phyloP scores from a whole-genome alignment of 139 green algal species.

The Chlamydomonas sp. region DNA sequence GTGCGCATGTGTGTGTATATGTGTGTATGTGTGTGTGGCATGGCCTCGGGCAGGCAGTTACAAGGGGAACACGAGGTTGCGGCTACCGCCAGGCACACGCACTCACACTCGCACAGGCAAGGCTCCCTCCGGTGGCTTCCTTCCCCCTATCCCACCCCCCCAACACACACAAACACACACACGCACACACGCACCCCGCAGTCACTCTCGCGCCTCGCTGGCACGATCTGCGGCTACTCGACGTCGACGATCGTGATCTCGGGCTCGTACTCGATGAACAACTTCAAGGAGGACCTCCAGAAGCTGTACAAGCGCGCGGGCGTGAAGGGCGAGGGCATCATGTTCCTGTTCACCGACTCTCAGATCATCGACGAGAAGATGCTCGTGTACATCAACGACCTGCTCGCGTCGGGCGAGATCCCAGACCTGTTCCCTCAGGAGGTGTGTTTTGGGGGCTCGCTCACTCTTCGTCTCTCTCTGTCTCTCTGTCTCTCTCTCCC shows the following conservation, averaged over 20 bases:
- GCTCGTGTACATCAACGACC: conserved; percentile 83
- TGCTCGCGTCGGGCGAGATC: conserved; percentile 78
- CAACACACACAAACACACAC: too few relatives aligned
- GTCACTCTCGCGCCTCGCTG: conserved; percentile 61
- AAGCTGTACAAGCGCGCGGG: conserved; percentile 81
- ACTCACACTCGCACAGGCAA: too few relatives aligned
- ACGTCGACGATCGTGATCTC: conserved; percentile 75
- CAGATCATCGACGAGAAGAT: conserved; percentile 82
- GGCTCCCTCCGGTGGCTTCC: too few relatives aligned
- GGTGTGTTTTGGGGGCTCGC: background rate
- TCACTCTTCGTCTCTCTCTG: too few relatives aligned
- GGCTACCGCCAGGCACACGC: too few relatives aligned
- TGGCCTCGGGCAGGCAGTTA: too few relatives aligned
- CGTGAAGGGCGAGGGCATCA: conserved; percentile 75
- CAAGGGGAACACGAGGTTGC: too few relatives aligned
- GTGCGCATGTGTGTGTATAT: too few relatives aligned
- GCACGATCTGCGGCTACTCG: conserved; percentile 72
- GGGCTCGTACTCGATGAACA: conserved; percentile 69
- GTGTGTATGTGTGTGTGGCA: too few relatives aligned
- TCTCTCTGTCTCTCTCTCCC: too few relatives aligned
- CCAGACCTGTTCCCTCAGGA: conserved; percentile 71
- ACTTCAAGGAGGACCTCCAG: conserved; percentile 83
- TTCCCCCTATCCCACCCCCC: too few relatives aligned
- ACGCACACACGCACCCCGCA: too few relatives aligned
- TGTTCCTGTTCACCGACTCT: conserved; percentile 76